Base-by-base conservation (phyloP, 208 protist genomes). In the Crithidia expoeki region DNA sequence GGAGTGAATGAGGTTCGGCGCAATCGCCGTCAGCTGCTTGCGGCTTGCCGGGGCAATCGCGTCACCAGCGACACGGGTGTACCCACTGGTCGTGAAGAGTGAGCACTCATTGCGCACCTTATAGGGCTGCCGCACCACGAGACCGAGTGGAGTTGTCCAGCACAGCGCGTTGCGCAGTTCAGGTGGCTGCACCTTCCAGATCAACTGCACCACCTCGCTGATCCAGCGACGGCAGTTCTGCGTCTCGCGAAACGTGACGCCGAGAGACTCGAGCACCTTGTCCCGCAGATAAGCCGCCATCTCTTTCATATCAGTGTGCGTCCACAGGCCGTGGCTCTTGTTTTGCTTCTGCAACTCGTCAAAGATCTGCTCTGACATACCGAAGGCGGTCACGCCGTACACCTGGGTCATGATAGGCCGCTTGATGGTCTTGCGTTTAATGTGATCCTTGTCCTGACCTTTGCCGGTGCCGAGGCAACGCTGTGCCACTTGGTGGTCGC, bases 331-430 rank as follows among this genome's bases (percentile, higher is more conserved):
- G 76, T 97, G 93, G 68, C 85, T 89, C 55, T 90, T 88, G 83
- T 97, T 97, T 66, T 97, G 94, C 75, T 95, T 94, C 34, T 90
- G 80, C 17, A 97, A 82, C 82, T 97, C 90, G 55, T 90, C 83
- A 17, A 92, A 64, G 46, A 99, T 99, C 81, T 99, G 98, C 76
- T 97, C 81, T 4, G 92, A 86, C 80, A 98, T 98, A 52, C 98
- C 98, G 72, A 98, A 95, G 63, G 89, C 92, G 0, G 98, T 99
- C 11, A 99, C 98, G 63, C 98, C 98, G 83, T 98, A 98, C 27
- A 98, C 96, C 69, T 95, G 90, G 0, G 98, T 99, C 98, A 99
- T 99, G 67, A 99, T 99, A 32, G 98, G 98, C 57, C 98, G 97
- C 89, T 99, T 99, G 65, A 99, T 98, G 1, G 98, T 96, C 77